phyloP scores from a whole-genome alignment of 768 basidiomycete genomes.

The Naganishia onofrii region DNA sequence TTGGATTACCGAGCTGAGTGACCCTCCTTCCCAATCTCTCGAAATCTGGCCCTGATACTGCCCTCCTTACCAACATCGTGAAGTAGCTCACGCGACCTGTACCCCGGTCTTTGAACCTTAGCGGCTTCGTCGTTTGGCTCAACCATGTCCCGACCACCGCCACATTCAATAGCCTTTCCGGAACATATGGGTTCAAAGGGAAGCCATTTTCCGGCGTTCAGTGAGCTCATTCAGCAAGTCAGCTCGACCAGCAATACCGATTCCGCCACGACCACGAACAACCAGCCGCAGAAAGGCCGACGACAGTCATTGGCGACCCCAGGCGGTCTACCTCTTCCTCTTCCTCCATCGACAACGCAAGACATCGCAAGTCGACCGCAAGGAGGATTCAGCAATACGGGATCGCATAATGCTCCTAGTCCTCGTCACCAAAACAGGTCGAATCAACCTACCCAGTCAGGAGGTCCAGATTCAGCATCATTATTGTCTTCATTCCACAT shows the following conservation, averaged over 20 bases:
- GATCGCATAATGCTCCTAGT: too few relatives aligned
- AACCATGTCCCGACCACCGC: constrained; percentile 21
- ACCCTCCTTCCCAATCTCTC: too few relatives aligned
- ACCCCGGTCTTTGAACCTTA: background rate
- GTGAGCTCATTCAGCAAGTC: constrained; percentile 19
- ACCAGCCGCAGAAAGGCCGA: background rate
- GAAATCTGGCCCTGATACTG: too few relatives aligned
- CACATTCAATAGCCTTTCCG: constrained; percentile 23
- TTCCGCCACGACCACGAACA: background rate
- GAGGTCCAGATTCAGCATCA: constrained; percentile 15
- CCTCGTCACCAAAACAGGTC: background rate
- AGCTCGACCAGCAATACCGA: constrained; percentile 13
- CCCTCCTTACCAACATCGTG: too few relatives aligned
- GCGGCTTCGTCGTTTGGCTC: background rate
- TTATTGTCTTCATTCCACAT: constrained; percentile 10
- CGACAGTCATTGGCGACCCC: background rate
- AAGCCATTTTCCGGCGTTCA: background rate
- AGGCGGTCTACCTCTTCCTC: background rate
- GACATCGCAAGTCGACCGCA: background rate
- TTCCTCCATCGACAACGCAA: background rate
- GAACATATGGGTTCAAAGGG: constrained; percentile 7
- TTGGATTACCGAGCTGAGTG: too few relatives aligned
- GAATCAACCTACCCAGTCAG: constrained; percentile 5
- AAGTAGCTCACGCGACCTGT: too few relatives aligned
- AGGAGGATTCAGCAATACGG: background rate